Base-by-base conservation (phyloP, 345 rosid species). In the Hibiscus syriacus region DNA sequence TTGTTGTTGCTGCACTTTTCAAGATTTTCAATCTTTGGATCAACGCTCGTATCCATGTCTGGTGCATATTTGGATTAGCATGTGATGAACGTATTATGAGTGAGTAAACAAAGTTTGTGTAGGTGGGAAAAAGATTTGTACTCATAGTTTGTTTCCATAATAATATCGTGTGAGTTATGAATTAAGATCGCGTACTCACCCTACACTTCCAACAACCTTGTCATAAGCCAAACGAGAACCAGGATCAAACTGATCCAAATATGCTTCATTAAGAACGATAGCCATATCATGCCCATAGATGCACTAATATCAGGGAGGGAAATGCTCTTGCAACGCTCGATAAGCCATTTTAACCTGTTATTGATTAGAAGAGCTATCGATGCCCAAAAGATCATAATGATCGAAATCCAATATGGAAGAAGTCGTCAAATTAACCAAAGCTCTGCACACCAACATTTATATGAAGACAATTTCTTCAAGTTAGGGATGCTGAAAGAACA, bases 281-380 rank as follows among this genome's bases (percentile, higher is more conserved):
- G 93, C 85, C 97, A 92, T 92, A 74, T 92, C 97, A 38, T 92
- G 96, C 98, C 97, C 0, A 88, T 56, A 0, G 79, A 70, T 5
- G 97, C 97, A 0, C 89, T 92, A 7, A 92, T 83, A 53, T 92
- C 97, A 0, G 97, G 98, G 66, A n/a, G 90, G 97, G 70, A 96
- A 92, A 4, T 82, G 78, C 72, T 90, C 90, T 82, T 92, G 96
- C 48, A 88, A 74, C 14, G 63, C 38, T n/a, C 97, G 84, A 14
- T 92, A 92, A 0, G 97, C 98, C 13, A 73, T 45, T 78, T 90
- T 90, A 32, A 92, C 88, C 78, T 88, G 86, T 25, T 86, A 62
- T 14, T 79, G 85, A 45, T 82, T 74, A 4, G 83, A 84, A 5
- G 77, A 63, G 61, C 85, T 81, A 10, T 90, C 90, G 29, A 92